phyloP scores from a whole-genome alignment of 1,284 basidiomycete species.

The Erythrobasidium hasegawianum region DNA sequence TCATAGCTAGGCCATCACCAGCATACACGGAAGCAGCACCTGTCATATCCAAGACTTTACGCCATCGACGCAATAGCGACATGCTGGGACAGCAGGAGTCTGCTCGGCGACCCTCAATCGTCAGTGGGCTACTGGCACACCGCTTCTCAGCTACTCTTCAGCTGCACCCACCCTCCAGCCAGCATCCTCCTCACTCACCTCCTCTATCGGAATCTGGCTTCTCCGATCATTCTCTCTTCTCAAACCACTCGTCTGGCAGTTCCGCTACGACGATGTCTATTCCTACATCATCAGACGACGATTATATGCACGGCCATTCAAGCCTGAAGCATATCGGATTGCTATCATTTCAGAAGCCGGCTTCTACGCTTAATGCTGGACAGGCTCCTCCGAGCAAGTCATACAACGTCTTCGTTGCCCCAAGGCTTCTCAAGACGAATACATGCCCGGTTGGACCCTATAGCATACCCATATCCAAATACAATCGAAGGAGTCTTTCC shows the following conservation, averaged over 20 bases:
- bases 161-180: neutral
- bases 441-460: neutral
- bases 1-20: neutral
- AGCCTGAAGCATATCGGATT: no score
- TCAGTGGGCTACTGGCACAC: neutral
- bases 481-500: neutral
- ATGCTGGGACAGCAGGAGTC: neutral
- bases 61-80: neutral
- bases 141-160: neutral
- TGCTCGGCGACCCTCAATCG: neutral
- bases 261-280: conserved; percentile 5
- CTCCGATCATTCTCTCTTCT: conserved; percentile 28
- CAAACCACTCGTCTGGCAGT: conserved; percentile 8
- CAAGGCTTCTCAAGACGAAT: no score
- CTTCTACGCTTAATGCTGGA: no score
- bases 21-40: neutral
- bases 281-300: neutral
- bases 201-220: conserved; percentile 16
- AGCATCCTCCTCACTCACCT: neutral
- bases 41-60: conserved; percentile 11
- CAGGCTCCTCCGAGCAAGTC: no score
- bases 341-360: no score
- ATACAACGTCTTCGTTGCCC: no score
- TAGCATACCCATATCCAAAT: neutral
- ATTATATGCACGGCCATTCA: no score